Conservation (phyloP, 352 stramenopile species). For the Phytophthora tentaculata region DNA sequence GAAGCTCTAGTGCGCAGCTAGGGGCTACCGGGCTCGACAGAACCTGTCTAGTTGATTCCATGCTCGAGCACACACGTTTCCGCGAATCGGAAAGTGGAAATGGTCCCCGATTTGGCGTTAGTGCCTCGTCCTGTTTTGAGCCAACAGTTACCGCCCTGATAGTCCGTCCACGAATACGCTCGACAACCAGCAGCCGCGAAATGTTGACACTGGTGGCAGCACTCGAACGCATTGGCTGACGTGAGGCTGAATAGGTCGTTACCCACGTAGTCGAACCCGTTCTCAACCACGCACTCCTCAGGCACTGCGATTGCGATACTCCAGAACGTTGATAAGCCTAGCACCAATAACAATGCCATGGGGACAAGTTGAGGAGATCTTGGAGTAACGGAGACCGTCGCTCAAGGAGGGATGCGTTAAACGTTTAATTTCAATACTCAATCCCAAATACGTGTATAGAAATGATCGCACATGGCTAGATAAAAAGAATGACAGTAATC, state of each 20-base stretch:
- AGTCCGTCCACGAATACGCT: conserved; percentile 56
- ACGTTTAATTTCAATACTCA: not conserved
- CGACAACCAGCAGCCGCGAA: conserved; percentile 32
- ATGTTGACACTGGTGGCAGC: conserved; percentile 32
- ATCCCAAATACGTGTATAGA: not conserved
- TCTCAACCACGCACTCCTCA: conserved; percentile 29
- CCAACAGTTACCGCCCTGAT: conserved; percentile 57
- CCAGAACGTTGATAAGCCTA: not conserved
- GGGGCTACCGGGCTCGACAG: conserved; percentile 24
- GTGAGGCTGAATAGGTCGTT: conserved; percentile 38
- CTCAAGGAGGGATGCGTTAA: not conserved
- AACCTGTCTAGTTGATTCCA: conserved; percentile 35
- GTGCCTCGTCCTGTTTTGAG: conserved; percentile 55
- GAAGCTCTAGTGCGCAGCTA: conserved; percentile 35
- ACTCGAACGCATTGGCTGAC: conserved; percentile 18
- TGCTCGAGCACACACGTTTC: conserved; percentile 30
- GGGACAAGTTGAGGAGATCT: conserved; percentile 13
- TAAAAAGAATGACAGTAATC: not conserved
- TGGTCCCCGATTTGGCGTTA: conserved; percentile 31
- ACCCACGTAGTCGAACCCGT: conserved; percentile 43
- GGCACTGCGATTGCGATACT: not conserved
- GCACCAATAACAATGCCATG: not conserved
- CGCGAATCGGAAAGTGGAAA: conserved; percentile 22
- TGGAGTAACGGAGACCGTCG: conserved; percentile 6
- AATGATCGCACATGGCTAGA: conserved; percentile 1